Percentiles rank a stretch among this genome's conserved stretches.
phyloP scores from a whole-genome alignment of 1,139 yeast genomes.

The Kluyveromyces sp. region DNA sequence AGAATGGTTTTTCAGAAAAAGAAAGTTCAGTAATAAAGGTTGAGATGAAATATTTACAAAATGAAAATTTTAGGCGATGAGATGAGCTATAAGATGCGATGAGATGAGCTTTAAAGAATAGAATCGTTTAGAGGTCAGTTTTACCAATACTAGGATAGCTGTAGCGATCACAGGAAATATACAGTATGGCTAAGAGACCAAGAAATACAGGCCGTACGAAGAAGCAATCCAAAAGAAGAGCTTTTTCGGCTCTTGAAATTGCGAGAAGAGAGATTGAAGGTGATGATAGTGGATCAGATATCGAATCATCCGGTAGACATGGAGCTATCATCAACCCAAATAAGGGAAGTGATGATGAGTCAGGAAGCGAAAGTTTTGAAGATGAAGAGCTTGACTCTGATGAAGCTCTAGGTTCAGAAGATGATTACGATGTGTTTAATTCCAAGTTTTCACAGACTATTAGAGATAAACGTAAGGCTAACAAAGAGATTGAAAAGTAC shows the following conservation, averaged over 20 bases:
- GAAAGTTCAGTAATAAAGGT: not conserved
- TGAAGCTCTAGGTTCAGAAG: conserved; percentile 70
- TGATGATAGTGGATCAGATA: conserved; percentile 31
- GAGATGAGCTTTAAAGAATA: not conserved
- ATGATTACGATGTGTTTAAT: conserved; percentile 60
- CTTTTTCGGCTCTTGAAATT: conserved; percentile 43
- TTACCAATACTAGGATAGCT: not conserved
- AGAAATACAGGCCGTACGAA: conserved; percentile 24
- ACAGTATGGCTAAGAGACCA: conserved; percentile 27
- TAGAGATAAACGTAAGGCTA: conserved; percentile 43
- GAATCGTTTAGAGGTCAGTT: not conserved
- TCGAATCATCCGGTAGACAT: conserved; percentile 28
- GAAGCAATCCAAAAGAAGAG: conserved; percentile 29
- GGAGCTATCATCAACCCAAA: conserved; percentile 35
- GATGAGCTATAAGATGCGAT: conserved; percentile 12
- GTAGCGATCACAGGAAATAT: not conserved
- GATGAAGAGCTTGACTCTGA: conserved; percentile 74
- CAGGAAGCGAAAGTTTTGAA: conserved; percentile 39
- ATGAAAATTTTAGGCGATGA: conserved; percentile 15
- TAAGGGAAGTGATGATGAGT: conserved; percentile 32
- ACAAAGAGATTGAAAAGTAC: conserved; percentile 19
- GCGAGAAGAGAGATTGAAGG: conserved; percentile 37
- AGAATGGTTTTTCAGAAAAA: not conserved
- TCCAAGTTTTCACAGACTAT: conserved; percentile 62
- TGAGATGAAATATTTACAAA: not conserved